Evolutionary conservation across 345 rosid species (phyloP), one percentile per base, ranked within the genome.

Genomic region (Sapria himalayana): DNA sequence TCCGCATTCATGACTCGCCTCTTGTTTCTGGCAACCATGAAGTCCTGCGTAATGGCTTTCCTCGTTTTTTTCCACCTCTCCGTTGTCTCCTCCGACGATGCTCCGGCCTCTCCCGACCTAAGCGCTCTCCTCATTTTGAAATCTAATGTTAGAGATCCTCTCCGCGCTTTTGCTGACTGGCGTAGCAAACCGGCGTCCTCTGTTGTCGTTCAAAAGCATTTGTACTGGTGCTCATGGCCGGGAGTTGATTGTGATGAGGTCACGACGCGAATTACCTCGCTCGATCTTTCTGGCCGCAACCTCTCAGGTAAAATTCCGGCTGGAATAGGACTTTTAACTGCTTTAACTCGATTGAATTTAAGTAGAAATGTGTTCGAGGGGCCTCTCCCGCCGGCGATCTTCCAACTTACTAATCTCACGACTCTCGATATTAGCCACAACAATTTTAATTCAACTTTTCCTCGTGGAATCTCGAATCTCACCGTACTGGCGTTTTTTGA

Each of bases 201-300:
- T 49, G 46, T 56, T 12, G 52, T 66, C 2, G 31, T 33, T 42
- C 41, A 15, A 27, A 60, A 63, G 14, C 57, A 44, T 19, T 63
- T 70, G 1, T 59, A 58, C 49, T 77, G 93, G 93, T 84, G 99
- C 46, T 62, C 84, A 7, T 91, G 99, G 99, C 71, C 92, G 0
- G 95, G 95, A 7, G 39, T 91, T 29, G 43, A 64, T 22, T 91
- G 99, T 37, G 61, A 69, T 39, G 64, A 57, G 4, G 22, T 15
- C n/a, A 64, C 84, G 2, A 19, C 69, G 57, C 79, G 54, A 37
- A 45, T 91, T 38, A 63, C 62, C 0, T 56, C 75, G 1, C 92
- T 91, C 24, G 81, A 91, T 63, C 92, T 84, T 55, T 91, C 99
- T 22, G 46, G 32, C 16, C 65, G 69, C 11, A 67, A 74, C 43